These are phyloP conservation scores for Komagataella kurtzmanii DNA, from an alignment of 805 yeast genomes.

Conservation along the genomic window DNA sequence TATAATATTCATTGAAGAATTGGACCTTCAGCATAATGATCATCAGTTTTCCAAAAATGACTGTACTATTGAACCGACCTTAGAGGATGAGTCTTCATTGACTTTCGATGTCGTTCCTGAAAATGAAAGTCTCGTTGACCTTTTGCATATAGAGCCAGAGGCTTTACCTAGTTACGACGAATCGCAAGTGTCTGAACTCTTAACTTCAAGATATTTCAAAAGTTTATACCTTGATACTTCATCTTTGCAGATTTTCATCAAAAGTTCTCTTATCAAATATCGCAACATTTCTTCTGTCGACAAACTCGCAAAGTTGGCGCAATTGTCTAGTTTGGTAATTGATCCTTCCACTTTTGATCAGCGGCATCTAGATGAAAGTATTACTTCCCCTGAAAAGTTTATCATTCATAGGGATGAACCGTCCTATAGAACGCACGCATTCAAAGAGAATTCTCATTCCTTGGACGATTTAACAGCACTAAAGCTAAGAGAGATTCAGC, in stretches of 20 bases:
- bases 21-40: neutral
- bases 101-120: neutral
- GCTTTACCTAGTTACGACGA: neutral
- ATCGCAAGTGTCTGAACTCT: neutral
- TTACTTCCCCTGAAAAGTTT: neutral
- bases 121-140: neutral
- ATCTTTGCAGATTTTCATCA: neutral
- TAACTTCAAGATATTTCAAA: neutral
- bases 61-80: neutral
- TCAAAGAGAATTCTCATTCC: neutral
- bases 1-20: neutral
- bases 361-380: neutral
- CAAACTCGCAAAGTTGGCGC: neutral
- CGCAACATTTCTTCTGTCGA: neutral
- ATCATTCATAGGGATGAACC: neutral
- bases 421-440: neutral
- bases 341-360: neutral
- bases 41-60: neutral
- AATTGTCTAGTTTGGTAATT: neutral
- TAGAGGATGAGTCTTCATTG: neutral
- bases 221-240: neutral
- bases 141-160: neutral
- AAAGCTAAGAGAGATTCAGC: constrained; percentile 14
- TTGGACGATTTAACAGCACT: constrained; percentile 4
- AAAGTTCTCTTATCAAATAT: neutral